phyloP scores from a whole-genome alignment of 371 early-diverging fungal species.

The Circinella minor region DNA sequence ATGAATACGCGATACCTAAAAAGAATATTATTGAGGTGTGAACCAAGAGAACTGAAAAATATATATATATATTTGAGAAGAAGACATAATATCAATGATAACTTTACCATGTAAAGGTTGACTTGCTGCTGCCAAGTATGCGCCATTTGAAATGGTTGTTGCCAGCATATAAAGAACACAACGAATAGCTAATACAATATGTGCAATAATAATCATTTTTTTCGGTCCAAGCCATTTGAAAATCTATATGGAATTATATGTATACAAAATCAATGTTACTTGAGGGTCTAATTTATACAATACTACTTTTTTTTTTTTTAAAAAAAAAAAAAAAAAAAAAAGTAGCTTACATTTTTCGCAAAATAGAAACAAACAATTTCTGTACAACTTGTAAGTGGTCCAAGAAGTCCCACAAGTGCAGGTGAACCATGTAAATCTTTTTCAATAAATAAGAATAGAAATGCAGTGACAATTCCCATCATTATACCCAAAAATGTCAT shows the following conservation, averaged over 20 bases:
- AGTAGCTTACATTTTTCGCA: constrained; percentile 32
- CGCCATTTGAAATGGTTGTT: constrained; percentile 12
- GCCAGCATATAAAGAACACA: constrained; percentile 32
- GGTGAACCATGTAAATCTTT: constrained; percentile 36
- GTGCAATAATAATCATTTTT: constrained; percentile 31
- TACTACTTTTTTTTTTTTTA: neutral
- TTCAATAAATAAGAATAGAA: constrained; percentile 36
- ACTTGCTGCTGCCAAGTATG: constrained; percentile 29
- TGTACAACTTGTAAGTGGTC: constrained; percentile 38
- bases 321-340: neutral
- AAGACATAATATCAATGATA: neutral
- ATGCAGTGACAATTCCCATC: constrained; percentile 34
- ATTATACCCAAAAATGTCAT: constrained; percentile 29
- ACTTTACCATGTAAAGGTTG: constrained; percentile 38
- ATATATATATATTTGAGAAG: too few species aligned
- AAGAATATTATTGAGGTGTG: neutral
- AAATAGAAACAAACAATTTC: constrained; percentile 42
- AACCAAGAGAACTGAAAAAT: too few species aligned
- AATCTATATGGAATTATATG: constrained; percentile 16
- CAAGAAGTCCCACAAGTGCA: constrained; percentile 33
- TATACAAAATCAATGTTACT: too few species aligned
- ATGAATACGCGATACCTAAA: constrained; percentile 27
- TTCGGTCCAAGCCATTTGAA: constrained; percentile 27
- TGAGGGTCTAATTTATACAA: too few species aligned
- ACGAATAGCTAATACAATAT: constrained; percentile 29